Base-by-base conservation (phyloP, 352 stramenopile genomes). In the Pythium phragmitis region DNA sequence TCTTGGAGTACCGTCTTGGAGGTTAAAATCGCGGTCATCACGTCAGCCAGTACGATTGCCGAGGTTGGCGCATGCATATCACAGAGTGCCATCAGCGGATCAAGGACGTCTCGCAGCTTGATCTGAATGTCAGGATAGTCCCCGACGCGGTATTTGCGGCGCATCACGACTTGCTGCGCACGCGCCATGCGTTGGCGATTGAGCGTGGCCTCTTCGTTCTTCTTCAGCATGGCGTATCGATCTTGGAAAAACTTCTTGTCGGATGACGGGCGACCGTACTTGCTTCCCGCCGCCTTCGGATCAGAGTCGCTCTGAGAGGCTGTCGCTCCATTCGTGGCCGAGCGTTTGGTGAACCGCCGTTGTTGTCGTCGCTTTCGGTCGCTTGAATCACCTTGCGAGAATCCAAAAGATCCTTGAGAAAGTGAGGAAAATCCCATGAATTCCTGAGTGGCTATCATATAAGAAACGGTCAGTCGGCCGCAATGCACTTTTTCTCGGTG, bases 71-170 rank as follows among this genome's bases (percentile, higher is more conserved):
- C 51, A 45, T 92, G 80, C 28, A 73, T 74, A 33, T 81, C 70
- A 33, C 82, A 92, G 0, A 94, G 64, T 9, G 65, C 66, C 60
- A 92, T 82, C 8, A 94, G 68, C 16, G 86, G 86, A 30, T 79
- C 67, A 41, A 92, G 36, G 46, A 94, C 77, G 60, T 94, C 86
- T 43, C 64, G 69, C 9, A 80, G 67, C 28, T 82, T 77, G 62
- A 94, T 92, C 46, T 92, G 75, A 62, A 94, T 94, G 47, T 94
- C 86, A 23, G 86, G 85, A 60, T 82, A 89, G 19, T 92, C 80
- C 1, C 86, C 86, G 12, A 74, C 55, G 6, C 86, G 74, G 46
- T 94, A 94, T 26, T 73, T 82, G n/a, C 86, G 68, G 52, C 77
- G 80, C 37, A 94, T 86, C 3, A 70, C 70, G 3, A 94, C 83